A percentile compares a stretch with the other conserved stretches of the same genome.
These are phyloP conservation scores for Fusarium brevicatenulatum DNA, from an alignment of 2,329 filamentous ascomycete genomes.

Conservation along the genomic window DNA sequence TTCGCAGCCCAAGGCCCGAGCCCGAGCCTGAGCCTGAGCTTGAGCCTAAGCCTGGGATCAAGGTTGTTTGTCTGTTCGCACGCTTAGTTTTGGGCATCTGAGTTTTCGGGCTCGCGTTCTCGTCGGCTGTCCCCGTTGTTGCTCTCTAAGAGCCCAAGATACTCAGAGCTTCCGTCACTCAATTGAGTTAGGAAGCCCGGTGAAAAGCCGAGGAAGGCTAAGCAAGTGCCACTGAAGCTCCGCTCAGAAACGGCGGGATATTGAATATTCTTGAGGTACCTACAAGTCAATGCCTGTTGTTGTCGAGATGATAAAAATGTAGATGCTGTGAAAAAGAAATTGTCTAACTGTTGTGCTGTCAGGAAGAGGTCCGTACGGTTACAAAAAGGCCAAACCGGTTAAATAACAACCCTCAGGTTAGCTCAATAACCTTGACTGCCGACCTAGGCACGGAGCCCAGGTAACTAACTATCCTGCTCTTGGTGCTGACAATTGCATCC, in stretches of 20 bases:
- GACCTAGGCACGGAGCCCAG: neutral
- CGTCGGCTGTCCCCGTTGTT: constrained; percentile 26
- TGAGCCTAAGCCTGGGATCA: constrained; percentile 15
- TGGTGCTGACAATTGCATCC: constrained; percentile 29
- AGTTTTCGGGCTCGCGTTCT: constrained; percentile 27
- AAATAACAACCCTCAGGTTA: neutral
- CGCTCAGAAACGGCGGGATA: constrained; percentile 27
- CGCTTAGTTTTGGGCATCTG: constrained; percentile 29
- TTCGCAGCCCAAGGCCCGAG: constrained; percentile 27
- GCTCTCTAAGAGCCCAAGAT: constrained; percentile 5
- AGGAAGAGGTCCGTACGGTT: constrained; percentile 1
- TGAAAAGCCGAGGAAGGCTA: constrained; percentile 30
- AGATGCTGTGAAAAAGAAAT: neutral
- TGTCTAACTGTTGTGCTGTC: neutral
- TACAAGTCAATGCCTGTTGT: constrained; percentile 8
- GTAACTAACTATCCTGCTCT: neutral
- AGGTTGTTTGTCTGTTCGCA: constrained; percentile 15
- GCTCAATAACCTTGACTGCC: neutral
- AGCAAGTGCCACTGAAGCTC: constrained; percentile 23
- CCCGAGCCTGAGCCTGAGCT: neutral
- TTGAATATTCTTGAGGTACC: constrained; percentile 23
- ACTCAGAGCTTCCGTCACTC: constrained; percentile 16
- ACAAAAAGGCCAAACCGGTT: neutral
- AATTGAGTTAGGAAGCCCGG: constrained; percentile 20
- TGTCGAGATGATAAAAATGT: constrained; percentile 15